Evolutionary conservation across 257 asterid genomes (phyloP).

Genomic region (Capsicum rhomboideum): DNA sequence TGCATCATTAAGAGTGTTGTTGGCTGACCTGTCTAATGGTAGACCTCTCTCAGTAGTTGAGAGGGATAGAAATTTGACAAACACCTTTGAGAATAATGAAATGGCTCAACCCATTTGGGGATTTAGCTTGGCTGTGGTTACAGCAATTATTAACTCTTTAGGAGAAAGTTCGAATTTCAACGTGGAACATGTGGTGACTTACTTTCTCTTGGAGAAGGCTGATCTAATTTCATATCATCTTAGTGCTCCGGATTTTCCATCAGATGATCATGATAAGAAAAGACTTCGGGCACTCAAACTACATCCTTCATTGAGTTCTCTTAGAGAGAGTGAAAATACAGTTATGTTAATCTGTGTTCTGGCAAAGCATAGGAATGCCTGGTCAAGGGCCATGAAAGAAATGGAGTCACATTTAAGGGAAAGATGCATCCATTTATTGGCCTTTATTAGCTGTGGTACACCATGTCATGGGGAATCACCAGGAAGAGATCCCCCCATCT

Average conservation of each 20-base stretch:
- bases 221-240: slow-evolving; percentile 57
- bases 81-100: slow-evolving; percentile 29
- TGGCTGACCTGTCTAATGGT: slow-evolving; percentile 43
- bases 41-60: slow-evolving; percentile 36
- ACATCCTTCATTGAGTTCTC: slow-evolving; percentile 49
- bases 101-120: slow-evolving; percentile 75
- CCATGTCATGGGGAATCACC: slow-evolving; percentile 65
- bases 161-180: slow-evolving; percentile 45
- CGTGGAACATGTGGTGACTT: slow-evolving; percentile 69
- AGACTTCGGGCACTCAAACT: slow-evolving; percentile 69
- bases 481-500: slow-evolving; percentile 43
- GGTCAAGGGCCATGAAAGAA: slow-evolving; percentile 66
- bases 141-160: slow-evolving; percentile 71
- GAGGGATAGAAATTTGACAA: slow-evolving; percentile 33
- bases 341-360: slow-evolving; percentile 64
- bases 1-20: slow-evolving; percentile 42
- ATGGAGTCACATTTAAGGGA: slow-evolving; percentile 79
- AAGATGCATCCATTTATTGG: slow-evolving; percentile 71
- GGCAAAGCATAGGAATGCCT: slow-evolving; percentile 58
- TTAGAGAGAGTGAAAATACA: slow-evolving; percentile 71
- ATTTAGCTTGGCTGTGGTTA: slow-evolving; percentile 74
- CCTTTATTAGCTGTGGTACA: slow-evolving; percentile 77
- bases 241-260: slow-evolving; percentile 73
- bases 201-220: slow-evolving; percentile 73
- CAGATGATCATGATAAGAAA: slow-evolving; percentile 62